phyloP scores from a whole-genome alignment of 1,139 yeast species.

The Scheffersomyces illinoinensis region DNA sequence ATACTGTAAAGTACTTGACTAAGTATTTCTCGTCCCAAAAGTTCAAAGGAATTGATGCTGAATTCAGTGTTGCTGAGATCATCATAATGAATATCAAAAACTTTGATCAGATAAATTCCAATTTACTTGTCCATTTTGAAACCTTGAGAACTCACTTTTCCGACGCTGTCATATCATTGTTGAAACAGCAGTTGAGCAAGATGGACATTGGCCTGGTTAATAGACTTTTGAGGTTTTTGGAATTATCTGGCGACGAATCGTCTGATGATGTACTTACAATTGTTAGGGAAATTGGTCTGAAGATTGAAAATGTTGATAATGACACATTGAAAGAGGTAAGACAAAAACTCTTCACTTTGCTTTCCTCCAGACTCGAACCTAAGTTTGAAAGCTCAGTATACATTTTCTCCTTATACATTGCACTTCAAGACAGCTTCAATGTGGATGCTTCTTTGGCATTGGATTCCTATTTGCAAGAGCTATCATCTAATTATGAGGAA shows the following conservation, averaged over 20 bases:
- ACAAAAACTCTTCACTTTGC: background rate
- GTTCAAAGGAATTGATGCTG: background rate
- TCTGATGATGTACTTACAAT: background rate
- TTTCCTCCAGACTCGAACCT: background rate
- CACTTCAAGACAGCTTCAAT: background rate
- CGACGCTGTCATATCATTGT: background rate
- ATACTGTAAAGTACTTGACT: slow-evolving; percentile 3
- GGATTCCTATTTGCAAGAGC: slow-evolving; percentile 4
- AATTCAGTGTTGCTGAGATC: background rate
- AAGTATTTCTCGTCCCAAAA: background rate
- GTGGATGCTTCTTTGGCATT: background rate
- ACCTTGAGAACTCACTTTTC: background rate
- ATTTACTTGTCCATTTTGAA: background rate
- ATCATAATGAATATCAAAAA: background rate
- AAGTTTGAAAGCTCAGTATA: background rate
- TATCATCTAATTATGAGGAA: background rate
- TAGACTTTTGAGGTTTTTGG: background rate
- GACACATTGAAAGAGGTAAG: background rate
- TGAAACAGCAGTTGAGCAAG: background rate
- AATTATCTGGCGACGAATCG: background rate
- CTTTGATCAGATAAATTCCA: background rate
- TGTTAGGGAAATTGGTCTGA: background rate
- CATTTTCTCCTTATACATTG: background rate
- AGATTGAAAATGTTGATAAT: background rate
- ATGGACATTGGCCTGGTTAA: background rate